phyloP scores from a whole-genome alignment of 345 rosid species.

The Acer negundo region DNA sequence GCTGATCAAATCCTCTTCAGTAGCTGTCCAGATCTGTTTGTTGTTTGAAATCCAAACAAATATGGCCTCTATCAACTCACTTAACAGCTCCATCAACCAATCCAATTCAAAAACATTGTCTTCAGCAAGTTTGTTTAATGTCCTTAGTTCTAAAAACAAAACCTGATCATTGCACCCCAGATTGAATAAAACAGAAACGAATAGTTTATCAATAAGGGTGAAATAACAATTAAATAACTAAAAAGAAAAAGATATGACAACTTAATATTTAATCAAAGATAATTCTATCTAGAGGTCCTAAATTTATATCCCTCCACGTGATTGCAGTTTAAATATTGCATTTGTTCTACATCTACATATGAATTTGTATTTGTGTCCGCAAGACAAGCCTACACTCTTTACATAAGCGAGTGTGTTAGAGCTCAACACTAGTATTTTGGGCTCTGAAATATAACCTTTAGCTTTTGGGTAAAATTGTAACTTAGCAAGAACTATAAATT shows the following conservation, averaged over 20 bases:
- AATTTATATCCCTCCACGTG: background rate
- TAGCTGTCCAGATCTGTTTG: slow-evolving; percentile 33
- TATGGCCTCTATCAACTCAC: slow-evolving; percentile 48
- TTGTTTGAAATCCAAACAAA: slow-evolving; percentile 44
- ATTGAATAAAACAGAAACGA: background rate
- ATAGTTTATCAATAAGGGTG: background rate
- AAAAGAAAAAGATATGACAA: background rate
- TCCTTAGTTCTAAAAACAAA: slow-evolving; percentile 54
- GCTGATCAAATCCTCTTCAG: slow-evolving; percentile 18
- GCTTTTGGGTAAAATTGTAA: background rate
- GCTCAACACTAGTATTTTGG: background rate
- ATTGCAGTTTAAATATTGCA: background rate
- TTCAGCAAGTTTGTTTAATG: slow-evolving; percentile 41
- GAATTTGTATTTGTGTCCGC: background rate
- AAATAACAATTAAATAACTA: background rate
- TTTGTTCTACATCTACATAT: background rate
- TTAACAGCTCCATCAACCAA: slow-evolving; percentile 51
- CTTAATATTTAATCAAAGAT: background rate
- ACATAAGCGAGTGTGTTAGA: background rate
- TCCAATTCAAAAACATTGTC: slow-evolving; percentile 40
- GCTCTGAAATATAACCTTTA: background rate
- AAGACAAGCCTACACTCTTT: background rate
- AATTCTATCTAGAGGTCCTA: background rate
- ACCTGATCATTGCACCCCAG: slow-evolving; percentile 39
- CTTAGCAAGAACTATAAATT: background rate